Evolutionary conservation across 1,284 basidiomycete genomes (phyloP).

Genomic region (Trichosporon inkin): DNA sequence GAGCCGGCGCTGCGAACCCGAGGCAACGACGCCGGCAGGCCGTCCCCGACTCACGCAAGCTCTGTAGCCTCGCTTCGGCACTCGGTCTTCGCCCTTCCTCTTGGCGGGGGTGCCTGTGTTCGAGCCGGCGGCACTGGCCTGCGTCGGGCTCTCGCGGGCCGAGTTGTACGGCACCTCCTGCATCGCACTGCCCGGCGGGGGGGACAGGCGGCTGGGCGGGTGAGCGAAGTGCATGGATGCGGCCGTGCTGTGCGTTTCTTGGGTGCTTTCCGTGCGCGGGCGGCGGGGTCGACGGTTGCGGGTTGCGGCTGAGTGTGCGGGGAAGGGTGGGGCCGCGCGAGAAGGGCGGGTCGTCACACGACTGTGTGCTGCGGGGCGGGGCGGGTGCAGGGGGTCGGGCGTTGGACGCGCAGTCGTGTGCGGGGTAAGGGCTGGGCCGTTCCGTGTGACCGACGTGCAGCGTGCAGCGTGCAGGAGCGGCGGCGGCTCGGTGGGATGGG

Average conservation of each 20-base stretch:
- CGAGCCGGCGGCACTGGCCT: slow-evolving; percentile 2
- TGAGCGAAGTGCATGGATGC: slow-evolving; percentile 24
- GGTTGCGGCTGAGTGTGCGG: neutral
- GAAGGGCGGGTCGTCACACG: too few relatives aligned
- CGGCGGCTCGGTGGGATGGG: neutral
- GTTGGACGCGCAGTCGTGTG: too few relatives aligned
- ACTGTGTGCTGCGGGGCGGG: too few relatives aligned
- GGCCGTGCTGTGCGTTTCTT: too few relatives aligned
- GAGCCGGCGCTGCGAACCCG: too few relatives aligned
- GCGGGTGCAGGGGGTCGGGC: too few relatives aligned
- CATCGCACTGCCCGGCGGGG: slow-evolving; percentile 27
- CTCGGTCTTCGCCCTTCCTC: slow-evolving; percentile 26
- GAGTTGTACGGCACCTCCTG: slow-evolving; percentile 12
- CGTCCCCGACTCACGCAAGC: slow-evolving; percentile 36
- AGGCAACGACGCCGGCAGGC: too few relatives aligned
- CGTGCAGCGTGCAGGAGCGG: too few relatives aligned
- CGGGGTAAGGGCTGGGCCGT: too few relatives aligned
- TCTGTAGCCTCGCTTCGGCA: slow-evolving; percentile 44
- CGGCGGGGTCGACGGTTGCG: neutral
- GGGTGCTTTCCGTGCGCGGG: neutral
- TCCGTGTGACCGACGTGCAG: too few relatives aligned
- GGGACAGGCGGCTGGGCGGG: slow-evolving; percentile 37
- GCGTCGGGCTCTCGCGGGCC: neutral
- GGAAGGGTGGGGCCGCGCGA: neutral
- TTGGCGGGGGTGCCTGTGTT: slow-evolving; percentile 10